A percentile compares a stretch with the other conserved stretches of the same genome.
These are phyloP conservation scores for Colletotrichum kahawae DNA, from an alignment of 2,329 filamentous ascomycete genomes.

Conservation along the genomic window DNA sequence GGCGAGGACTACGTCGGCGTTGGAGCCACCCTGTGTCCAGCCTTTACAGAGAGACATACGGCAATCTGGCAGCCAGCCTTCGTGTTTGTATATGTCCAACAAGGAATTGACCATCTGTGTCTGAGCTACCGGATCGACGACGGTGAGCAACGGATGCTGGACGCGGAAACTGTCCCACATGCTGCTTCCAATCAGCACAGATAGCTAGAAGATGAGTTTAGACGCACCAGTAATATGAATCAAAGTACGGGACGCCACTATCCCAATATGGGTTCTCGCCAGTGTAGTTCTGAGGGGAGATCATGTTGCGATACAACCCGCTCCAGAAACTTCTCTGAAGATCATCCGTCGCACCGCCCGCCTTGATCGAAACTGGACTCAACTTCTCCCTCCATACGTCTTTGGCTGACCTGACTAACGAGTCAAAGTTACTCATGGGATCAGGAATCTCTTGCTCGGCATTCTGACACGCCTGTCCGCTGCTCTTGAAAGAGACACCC, in stretches of 20 bases:
- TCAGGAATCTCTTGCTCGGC: slow-evolving; percentile 63
- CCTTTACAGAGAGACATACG: slow-evolving; percentile 72
- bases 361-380: slow-evolving; percentile 54
- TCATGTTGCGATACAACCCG: slow-evolving; percentile 64
- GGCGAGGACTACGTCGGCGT: slow-evolving; percentile 67
- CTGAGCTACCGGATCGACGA: slow-evolving; percentile 65
- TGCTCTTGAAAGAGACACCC: slow-evolving; percentile 68
- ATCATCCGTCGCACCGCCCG: slow-evolving; percentile 51
- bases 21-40: slow-evolving; percentile 71
- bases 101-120: slow-evolving; percentile 67
- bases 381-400: slow-evolving; percentile 64
- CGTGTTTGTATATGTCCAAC: slow-evolving; percentile 68
- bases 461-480: slow-evolving; percentile 64
- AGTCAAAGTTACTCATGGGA: slow-evolving; percentile 49
- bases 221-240: slow-evolving; percentile 50
- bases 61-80: slow-evolving; percentile 72
- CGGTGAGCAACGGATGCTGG: slow-evolving; percentile 67
- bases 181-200: not conserved
- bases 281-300: slow-evolving; percentile 70
- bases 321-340: slow-evolving; percentile 67
- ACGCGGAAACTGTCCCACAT: slow-evolving; percentile 71
- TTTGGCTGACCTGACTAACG: slow-evolving; percentile 52
- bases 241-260: slow-evolving; percentile 67
- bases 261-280: slow-evolving; percentile 68
- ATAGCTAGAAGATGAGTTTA: not conserved